Evolutionary conservation across 2,329 filamentous ascomycete genomes (phyloP).

Genomic region (Claviceps cyperi): DNA sequence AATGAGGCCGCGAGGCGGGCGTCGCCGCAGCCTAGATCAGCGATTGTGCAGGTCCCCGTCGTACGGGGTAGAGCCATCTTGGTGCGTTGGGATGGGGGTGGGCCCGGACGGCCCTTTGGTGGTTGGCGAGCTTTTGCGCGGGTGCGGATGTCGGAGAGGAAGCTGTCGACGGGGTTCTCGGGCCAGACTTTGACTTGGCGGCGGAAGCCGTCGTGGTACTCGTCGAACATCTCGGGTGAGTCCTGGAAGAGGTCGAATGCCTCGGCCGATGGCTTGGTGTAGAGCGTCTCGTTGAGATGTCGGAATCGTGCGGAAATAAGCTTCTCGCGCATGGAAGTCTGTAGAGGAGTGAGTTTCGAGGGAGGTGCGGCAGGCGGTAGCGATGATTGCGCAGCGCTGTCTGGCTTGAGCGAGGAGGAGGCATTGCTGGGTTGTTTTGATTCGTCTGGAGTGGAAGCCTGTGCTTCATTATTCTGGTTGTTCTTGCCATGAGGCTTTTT

Average conservation of each 20-base stretch:
- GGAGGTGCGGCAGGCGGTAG: slow-evolving; percentile 21
- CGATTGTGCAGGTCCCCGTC: slow-evolving; percentile 59
- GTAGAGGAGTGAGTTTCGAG: slow-evolving; percentile 72
- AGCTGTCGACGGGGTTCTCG: slow-evolving; percentile 85
- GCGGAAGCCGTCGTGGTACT: slow-evolving; percentile 94
- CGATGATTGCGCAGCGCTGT: slow-evolving; percentile 16
- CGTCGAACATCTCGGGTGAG: slow-evolving; percentile 83
- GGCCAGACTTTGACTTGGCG: slow-evolving; percentile 94
- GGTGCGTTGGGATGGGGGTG: slow-evolving; percentile 13
- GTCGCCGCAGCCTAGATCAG: slow-evolving; percentile 88
- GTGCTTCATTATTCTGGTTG: slow-evolving; percentile 10
- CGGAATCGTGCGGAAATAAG: slow-evolving; percentile 91
- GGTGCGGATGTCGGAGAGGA: slow-evolving; percentile 54
- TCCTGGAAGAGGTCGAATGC: slow-evolving; percentile 71
- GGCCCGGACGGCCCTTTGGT: slow-evolving; percentile 16
- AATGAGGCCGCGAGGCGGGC: slow-evolving; percentile 64
- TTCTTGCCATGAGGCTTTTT: slow-evolving; percentile 14
- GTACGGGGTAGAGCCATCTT: slow-evolving; percentile 53
- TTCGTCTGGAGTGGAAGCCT: slow-evolving; percentile 8
- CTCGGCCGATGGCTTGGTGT: slow-evolving; percentile 75
- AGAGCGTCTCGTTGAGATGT: slow-evolving; percentile 91
- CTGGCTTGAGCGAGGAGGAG: slow-evolving; percentile 8
- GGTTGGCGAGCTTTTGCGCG: slow-evolving; percentile 43
- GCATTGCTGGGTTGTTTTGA: slow-evolving; percentile 5
- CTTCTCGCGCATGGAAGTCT: slow-evolving; percentile 89